Base-by-base conservation (phyloP, 2,329 filamentous ascomycete species). In the Trichoderma sp. region DNA sequence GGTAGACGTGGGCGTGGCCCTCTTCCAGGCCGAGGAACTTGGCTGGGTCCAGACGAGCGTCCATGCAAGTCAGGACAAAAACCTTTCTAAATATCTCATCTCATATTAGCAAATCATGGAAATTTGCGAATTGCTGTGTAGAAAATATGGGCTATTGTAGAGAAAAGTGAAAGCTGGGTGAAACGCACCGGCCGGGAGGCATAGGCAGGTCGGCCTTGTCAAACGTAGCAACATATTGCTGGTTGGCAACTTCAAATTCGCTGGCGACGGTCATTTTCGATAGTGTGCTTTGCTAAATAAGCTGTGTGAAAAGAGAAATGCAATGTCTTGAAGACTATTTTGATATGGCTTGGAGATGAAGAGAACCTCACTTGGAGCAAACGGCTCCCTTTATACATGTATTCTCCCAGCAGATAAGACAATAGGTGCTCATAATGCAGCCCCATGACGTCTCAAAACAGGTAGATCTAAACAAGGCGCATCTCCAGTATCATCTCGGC, bases 1-100 rank as follows among this genome's bases (percentile, higher is more conserved):
- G 91, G 76, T 95, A 92, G 38, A 95, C 90, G 83, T 97, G 94
- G 0, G 94, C 94, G 78, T 95, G 93, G 56, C 94, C 94, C 21
- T 94, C 88, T 24, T 88, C 85, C 75, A 95, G 92, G 9, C 92
- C 92, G 72, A 95, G 92, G 1, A 92, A 92, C 14, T 89, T 85
- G 3, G 90, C 88, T 0, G 94, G 91, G 79, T 96, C 88, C 79
- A 92, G 86, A 69, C 94, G 91, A 6, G 94, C 93, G 80, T 97
- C 94, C 93, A 97, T 97, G 84, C 94, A 97, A 0, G 93, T 94
- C 62, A 96, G 88, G 33, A 83, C 78, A 6, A 80, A 78, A 7
- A 84, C 81, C 60, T 84, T 84, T 71, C 83, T 84, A 65, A 18
- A 2, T 14, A 12, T n/a, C 41, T 24, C 59, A 35, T 64, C 18